Base-by-base conservation (phyloP, 441 rosid species). In the Melastoma candidum region DNA sequence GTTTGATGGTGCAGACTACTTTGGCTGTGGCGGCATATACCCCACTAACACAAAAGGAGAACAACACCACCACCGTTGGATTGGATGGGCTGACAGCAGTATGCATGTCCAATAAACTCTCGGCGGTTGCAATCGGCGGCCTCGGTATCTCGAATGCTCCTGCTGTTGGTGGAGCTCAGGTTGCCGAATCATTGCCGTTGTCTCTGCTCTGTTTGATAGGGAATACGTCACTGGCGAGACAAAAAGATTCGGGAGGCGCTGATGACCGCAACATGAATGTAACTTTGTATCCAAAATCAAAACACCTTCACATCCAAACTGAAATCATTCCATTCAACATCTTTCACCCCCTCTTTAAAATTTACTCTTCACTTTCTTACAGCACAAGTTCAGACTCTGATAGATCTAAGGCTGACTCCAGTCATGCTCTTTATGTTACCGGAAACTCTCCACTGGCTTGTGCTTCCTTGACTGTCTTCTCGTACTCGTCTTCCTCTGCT, bases 51-150 rank as follows among this genome's bases (percentile, higher is more conserved):
- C 99, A 0, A 89, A 17, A 89, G 74, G 79, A 66, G 4, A 83
- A 86, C 69, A 86, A 84, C 46, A 58, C 43, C 25, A 87, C 45
- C 25, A 87, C 97, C 0, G 69, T 87, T 9, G 96, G 96, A 57
- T 74, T 89, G 65, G 90, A 89, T 55, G 99, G 96, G 44, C 61
- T 93, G 25, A 78, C 67, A 77, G 57, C 74, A 7, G 93, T 93
- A 25, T 84, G 97, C 17, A 26, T 64, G 65, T 74, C 96, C 41
- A 84, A 96, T 39, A 84, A 79, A 60, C 56, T 93, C 65, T 97
- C 93, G 0, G 96, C 86, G 43, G 97, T 89, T 49, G 97, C 97
- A n/a, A 93, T 89, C 0, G 95, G 97, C 11, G 96, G 98, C 43
- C 84, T 93, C 0, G 77, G 78, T 26, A 58, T 74, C 45, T 78